Base-by-base conservation (phyloP, 164 flowering plant species). In the Stephania yunnanensis region DNA sequence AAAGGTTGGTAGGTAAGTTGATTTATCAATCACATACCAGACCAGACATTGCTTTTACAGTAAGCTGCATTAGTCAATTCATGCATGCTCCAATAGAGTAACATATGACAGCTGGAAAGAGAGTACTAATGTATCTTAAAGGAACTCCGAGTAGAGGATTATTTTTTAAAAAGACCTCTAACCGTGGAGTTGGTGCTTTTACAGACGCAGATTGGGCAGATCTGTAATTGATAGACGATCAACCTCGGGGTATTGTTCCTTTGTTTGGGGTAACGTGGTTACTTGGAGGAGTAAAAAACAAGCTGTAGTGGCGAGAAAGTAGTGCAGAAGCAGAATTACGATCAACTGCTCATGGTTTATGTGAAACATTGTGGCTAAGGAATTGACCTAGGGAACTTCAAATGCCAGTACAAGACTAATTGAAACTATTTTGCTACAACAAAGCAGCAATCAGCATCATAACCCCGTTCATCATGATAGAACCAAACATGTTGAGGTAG, bases 231-330 rank as follows among this genome's bases (percentile, higher is more conserved):
- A 68, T 68, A 2, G 70, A 22, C 11, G 70, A 25, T 68, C 70
- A n/a, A 68, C 70, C 13, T 5, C 70, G 10, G 70, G 70, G 11
- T 68, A 68, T 68, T 68, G 70, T 17, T 30, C 70, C 12, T 31
- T 9, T 1, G 58, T 53, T 6, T 9, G 58, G 11, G 58, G 58
- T 10, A 53, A 53, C 58, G 0, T 53, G 15, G 58, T 53, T 3
- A 53, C 58, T 53, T 53, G 58, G 15, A 53, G 15, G 12, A 53
- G 58, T 10, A 53, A 53, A 3, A 9, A 53, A 53, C 58, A 53
- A 12, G 15, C 58, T 10, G 58, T 53, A 17, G 58, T 53, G 15
- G 58, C 8, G 1, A 53, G 58, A 9, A 9, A 53, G 58, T 0
- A 53, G 58, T 9, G 58, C 58, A 6, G 58, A 53, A 53, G 58